A percentile compares a stretch with the other conserved stretches of the same genome.
phyloP scores from a whole-genome alignment of 1,139 yeast genomes.

The Oligophagozyma castellii region DNA sequence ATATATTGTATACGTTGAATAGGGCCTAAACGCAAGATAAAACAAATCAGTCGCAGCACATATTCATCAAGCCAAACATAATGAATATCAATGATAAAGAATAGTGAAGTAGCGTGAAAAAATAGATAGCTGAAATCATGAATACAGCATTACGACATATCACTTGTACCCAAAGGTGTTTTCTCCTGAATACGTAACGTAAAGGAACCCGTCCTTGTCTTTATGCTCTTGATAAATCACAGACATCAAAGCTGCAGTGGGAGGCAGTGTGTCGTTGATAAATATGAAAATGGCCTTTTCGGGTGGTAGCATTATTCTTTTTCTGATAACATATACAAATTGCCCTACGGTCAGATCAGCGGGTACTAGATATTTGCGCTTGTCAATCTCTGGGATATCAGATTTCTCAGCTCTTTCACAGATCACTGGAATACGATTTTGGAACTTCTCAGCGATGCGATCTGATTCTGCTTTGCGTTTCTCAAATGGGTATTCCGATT shows the following conservation, averaged over 20 bases:
- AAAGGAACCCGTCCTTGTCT: conserved; percentile 93
- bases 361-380: conserved; percentile 92
- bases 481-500: conserved; percentile 36
- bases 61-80: too few relatives aligned
- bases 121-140: too few relatives aligned
- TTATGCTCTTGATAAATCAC: conserved; percentile 91
- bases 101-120: too few relatives aligned
- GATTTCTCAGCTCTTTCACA: conserved; percentile 97
- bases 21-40: too few relatives aligned
- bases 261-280: conserved; percentile 92
- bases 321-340: conserved; percentile 92
- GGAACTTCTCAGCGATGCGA: conserved; percentile 78
- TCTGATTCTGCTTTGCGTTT: conserved; percentile 94
- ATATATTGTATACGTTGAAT: too few relatives aligned
- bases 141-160: too few relatives aligned
- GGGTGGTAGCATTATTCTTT: conserved; percentile 88
- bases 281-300: conserved; percentile 97
- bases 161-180: conserved; percentile 73
- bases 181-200: conserved; percentile 82
- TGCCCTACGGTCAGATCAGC: conserved; percentile 95
- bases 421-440: conserved; percentile 89
- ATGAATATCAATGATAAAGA: too few relatives aligned
- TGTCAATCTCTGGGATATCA: conserved; percentile 91
- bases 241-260: conserved; percentile 94
- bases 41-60: too few relatives aligned